These are phyloP conservation scores for Aphanomyces invadans DNA, from an alignment of 352 stramenopile genomes.

Conservation along the genomic window DNA sequence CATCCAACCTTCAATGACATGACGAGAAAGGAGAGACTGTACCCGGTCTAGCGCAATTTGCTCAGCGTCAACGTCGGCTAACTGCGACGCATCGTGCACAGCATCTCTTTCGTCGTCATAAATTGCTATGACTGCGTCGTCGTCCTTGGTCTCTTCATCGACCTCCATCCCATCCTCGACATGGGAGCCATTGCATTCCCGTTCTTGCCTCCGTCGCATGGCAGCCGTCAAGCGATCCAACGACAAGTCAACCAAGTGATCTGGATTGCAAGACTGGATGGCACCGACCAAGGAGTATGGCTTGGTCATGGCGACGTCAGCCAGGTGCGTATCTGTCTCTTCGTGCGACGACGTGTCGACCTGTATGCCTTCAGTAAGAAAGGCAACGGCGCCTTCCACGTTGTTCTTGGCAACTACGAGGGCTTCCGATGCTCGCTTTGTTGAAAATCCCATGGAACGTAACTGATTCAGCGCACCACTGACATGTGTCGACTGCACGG, in stretches of 20 bases:
- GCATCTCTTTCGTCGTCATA: background rate
- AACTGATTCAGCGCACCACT: background rate
- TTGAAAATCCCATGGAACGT: conserved; percentile 13
- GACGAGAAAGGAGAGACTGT: too few relatives aligned
- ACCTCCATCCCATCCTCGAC: background rate
- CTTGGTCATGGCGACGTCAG: background rate
- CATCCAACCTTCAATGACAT: too few relatives aligned
- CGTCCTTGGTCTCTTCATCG: conserved; percentile 7
- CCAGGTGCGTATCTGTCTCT: background rate
- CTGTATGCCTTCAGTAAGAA: conserved; percentile 7
- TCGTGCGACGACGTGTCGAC: background rate
- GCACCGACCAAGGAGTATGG: background rate
- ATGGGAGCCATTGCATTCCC: background rate
- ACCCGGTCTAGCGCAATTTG: background rate
- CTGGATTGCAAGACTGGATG: background rate
- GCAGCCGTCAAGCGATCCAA: background rate
- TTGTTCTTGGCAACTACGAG: background rate
- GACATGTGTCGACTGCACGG: background rate
- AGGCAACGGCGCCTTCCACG: conserved; percentile 12
- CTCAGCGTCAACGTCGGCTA: background rate
- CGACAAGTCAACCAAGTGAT: background rate
- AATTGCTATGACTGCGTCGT: background rate
- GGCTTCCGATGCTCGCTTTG: background rate
- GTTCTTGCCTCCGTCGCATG: background rate
- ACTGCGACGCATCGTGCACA: background rate